These are phyloP conservation scores for Ilex paraguariensis DNA, from an alignment of 305 asterid genomes.

Conservation along the genomic window DNA sequence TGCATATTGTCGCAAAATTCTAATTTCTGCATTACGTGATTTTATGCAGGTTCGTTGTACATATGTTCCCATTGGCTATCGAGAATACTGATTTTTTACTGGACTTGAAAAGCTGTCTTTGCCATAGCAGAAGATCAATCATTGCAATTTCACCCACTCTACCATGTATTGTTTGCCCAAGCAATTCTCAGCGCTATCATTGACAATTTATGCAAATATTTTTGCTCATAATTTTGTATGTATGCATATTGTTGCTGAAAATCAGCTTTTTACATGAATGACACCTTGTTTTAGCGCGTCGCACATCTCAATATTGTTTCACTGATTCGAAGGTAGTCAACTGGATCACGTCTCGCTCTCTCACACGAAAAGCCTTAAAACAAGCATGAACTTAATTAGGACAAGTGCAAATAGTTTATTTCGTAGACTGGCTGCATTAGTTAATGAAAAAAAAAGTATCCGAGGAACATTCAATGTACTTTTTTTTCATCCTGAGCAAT, in stretches of 20 bases:
- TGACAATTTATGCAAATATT: constrained; percentile 13
- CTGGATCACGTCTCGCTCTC: no score
- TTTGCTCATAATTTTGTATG: constrained; percentile 5
- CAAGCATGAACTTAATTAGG: no score
- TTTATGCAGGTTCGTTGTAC: constrained; percentile 39
- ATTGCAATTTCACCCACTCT: constrained; percentile 9
- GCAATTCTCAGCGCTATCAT: constrained; percentile 11
- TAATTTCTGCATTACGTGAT: background rate
- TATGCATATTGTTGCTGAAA: background rate
- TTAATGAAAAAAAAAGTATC: no score
- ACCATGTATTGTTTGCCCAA: constrained; percentile 2
- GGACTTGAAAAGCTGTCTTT: constrained; percentile 2
- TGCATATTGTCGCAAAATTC: constrained; percentile 1
- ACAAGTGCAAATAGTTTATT: no score
- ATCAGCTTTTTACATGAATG: no score
- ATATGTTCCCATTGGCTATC: constrained; percentile 22
- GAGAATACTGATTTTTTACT: constrained; percentile 4
- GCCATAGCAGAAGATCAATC: constrained; percentile 6
- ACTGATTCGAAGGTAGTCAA: no score
- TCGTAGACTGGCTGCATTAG: no score
- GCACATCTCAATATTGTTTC: no score
- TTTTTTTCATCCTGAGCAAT: no score
- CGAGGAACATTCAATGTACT: no score
- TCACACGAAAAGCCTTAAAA: no score
- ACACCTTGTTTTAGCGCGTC: no score